These are phyloP conservation scores for Phytophthora citricola DNA, from an alignment of 352 stramenopile genomes.

Conservation along the genomic window DNA sequence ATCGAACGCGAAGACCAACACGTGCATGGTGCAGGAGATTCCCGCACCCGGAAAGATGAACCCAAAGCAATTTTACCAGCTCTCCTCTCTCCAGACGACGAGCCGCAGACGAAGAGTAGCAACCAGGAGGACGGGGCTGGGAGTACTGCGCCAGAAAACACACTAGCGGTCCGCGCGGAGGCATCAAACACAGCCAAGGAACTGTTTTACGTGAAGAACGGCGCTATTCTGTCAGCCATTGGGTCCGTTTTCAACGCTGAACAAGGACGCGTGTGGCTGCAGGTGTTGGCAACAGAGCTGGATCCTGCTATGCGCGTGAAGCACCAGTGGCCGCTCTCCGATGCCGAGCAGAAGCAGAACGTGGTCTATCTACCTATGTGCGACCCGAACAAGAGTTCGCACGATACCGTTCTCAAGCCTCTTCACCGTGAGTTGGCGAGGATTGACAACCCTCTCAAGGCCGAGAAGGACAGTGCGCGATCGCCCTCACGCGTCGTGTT, in stretches of 20 bases:
- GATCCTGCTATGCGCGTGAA: conserved; percentile 53
- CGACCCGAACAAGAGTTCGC: conserved; percentile 30
- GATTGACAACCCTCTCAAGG: conserved; percentile 43
- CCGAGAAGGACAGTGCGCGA: conserved; percentile 27
- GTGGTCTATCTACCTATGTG: conserved; percentile 70
- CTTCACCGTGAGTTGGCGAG: conserved; percentile 54
- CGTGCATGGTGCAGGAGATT: conserved; percentile 81
- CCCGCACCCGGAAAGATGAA: conserved; percentile 59
- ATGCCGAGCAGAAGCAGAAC: conserved; percentile 51
- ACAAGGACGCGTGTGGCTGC: conserved; percentile 65
- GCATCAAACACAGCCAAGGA: conserved; percentile 48
- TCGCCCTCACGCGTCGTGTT: conserved; percentile 67
- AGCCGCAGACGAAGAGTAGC: conserved; percentile 11
- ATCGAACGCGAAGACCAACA: conserved; percentile 80
- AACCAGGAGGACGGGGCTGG: conserved; percentile 29
- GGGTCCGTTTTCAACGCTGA: conserved; percentile 59
- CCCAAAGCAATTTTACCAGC: conserved; percentile 65
- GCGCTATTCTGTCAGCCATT: conserved; percentile 58
- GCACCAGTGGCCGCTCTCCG: conserved; percentile 39
- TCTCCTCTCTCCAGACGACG: conserved; percentile 30
- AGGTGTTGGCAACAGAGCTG: conserved; percentile 63
- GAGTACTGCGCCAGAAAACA: conserved; percentile 19
- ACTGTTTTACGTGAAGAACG: conserved; percentile 60
- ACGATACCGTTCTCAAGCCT: conserved; percentile 49
- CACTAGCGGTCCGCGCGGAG: conserved; percentile 43